A percentile compares a stretch with the other conserved stretches of the same genome.
These are phyloP conservation scores for Aspergillus kassunensis DNA, from an alignment of 495 filamentous ascomycete genomes.

Conservation along the genomic window DNA sequence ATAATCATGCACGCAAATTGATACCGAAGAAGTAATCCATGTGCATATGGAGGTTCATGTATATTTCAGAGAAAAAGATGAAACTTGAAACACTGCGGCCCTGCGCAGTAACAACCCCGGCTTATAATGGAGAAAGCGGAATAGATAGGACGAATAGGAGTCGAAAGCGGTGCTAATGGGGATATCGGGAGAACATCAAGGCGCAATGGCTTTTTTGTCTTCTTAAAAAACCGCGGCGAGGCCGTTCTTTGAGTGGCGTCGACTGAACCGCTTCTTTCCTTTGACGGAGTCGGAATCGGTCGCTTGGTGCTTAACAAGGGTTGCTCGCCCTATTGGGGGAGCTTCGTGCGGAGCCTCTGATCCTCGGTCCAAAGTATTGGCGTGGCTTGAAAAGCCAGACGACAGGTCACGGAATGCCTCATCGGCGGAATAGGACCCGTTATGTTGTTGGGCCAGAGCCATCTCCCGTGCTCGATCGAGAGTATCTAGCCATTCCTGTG, in stretches of 20 bases:
- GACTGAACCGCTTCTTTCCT: slow-evolving; percentile 78
- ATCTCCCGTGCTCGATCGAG: slow-evolving; percentile 79
- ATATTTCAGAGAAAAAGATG: slow-evolving; percentile 10
- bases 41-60: slow-evolving; percentile 7
- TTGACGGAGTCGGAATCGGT: slow-evolving; percentile 53
- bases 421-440: slow-evolving; percentile 65
- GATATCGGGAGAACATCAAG: not conserved
- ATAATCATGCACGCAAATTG: slow-evolving; percentile 9
- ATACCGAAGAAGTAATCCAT: slow-evolving; percentile 6
- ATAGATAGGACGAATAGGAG: not conserved
- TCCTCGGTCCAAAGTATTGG: slow-evolving; percentile 65
- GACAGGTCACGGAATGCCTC: slow-evolving; percentile 63
- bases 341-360: slow-evolving; percentile 38
- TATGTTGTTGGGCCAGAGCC: slow-evolving; percentile 64
- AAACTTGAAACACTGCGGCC: slow-evolving; percentile 13
- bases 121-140: slow-evolving; percentile 1
- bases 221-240: slow-evolving; percentile 74
- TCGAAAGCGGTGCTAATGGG: not conserved
- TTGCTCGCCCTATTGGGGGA: slow-evolving; percentile 37
- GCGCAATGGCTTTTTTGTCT: slow-evolving; percentile 13
- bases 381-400: slow-evolving; percentile 67
- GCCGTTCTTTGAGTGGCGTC: slow-evolving; percentile 84
- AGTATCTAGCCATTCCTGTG: slow-evolving; percentile 83
- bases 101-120: slow-evolving; percentile 13
- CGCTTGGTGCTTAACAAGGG: slow-evolving; percentile 45